These are phyloP conservation scores for Penstemon newberryi DNA, from an alignment of 257 asterid genomes.

Conservation along the genomic window DNA sequence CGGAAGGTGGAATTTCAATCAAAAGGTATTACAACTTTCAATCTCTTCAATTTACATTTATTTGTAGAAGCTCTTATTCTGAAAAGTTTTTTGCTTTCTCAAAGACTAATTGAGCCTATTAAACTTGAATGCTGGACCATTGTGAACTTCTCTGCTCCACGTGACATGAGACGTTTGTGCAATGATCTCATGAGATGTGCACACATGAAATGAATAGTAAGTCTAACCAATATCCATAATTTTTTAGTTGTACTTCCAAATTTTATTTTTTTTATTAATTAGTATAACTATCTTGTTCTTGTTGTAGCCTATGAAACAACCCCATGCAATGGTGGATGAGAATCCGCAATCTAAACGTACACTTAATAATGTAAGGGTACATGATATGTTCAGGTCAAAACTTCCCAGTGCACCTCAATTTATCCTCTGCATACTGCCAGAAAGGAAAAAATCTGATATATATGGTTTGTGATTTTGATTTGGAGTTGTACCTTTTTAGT, in stretches of 20 bases:
- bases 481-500: background rate
- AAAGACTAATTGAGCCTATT: constrained; percentile 49
- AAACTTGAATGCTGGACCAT: constrained; percentile 48
- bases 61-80: background rate
- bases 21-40: constrained; percentile 45
- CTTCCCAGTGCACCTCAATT: constrained; percentile 56
- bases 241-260: background rate
- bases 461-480: constrained; percentile 44
- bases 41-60: background rate
- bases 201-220: constrained; percentile 65
- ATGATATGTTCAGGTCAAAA: constrained; percentile 43
- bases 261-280: background rate
- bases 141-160: constrained; percentile 69
- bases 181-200: constrained; percentile 45
- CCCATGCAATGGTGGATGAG: constrained; percentile 42
- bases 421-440: constrained; percentile 66
- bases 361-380: constrained; percentile 54
- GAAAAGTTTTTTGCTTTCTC: constrained; percentile 15
- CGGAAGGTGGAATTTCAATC: constrained; percentile 84
- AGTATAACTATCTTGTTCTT: background rate
- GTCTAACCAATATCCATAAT: constrained; percentile 9
- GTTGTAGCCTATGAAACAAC: constrained; percentile 33
- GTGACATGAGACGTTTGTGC: constrained; percentile 34
- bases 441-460: constrained; percentile 61
- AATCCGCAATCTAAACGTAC: constrained; percentile 36